phyloP scores from a whole-genome alignment of 495 filamentous ascomycete genomes.

The Hypoxylon fuscum region DNA sequence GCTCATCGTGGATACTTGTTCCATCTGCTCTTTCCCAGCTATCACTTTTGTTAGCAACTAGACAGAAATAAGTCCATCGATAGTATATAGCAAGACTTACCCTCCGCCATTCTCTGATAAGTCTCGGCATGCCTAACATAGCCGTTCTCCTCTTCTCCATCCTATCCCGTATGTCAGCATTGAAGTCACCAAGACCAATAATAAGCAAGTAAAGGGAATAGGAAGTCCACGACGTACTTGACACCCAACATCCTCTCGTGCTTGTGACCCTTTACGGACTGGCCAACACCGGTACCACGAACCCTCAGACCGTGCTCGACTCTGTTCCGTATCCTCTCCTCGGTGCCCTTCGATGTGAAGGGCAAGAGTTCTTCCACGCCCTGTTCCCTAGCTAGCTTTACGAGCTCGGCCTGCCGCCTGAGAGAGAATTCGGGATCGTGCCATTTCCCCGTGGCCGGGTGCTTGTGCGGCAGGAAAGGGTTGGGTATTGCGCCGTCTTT shows the following conservation, averaged over 20 bases:
- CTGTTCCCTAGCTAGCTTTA: conserved; percentile 82
- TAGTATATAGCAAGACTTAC: conserved; percentile 57
- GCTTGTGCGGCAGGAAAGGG: conserved; percentile 78
- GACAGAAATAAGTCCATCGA: neutral
- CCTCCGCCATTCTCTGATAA: conserved; percentile 93
- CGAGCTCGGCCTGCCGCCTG: conserved; percentile 88
- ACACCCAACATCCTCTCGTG: conserved; percentile 88
- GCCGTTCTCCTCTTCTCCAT: conserved; percentile 89
- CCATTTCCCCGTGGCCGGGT: conserved; percentile 79
- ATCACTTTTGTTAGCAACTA: conserved; percentile 38
- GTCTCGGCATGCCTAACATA: conserved; percentile 91
- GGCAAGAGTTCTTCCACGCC: conserved; percentile 88
- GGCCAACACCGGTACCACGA: conserved; percentile 90
- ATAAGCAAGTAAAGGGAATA: neutral
- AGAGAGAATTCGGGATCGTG: conserved; percentile 81
- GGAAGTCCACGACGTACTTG: conserved; percentile 59
- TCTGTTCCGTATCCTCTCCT: conserved; percentile 68
- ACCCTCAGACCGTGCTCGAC: conserved; percentile 79
- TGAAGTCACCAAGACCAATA: neutral
- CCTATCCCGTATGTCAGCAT: conserved; percentile 51
- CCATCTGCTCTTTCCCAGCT: conserved; percentile 90
- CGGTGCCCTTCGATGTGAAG: conserved; percentile 76
- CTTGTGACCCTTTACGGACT: conserved; percentile 91
- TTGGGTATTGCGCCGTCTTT: conserved; percentile 63
- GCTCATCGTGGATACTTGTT: conserved; percentile 83